Percentiles rank a stretch among this genome's conserved stretches.
phyloP scores from a whole-genome alignment of 768 basidiomycete genomes.

The Paxillus rubicundulus region DNA sequence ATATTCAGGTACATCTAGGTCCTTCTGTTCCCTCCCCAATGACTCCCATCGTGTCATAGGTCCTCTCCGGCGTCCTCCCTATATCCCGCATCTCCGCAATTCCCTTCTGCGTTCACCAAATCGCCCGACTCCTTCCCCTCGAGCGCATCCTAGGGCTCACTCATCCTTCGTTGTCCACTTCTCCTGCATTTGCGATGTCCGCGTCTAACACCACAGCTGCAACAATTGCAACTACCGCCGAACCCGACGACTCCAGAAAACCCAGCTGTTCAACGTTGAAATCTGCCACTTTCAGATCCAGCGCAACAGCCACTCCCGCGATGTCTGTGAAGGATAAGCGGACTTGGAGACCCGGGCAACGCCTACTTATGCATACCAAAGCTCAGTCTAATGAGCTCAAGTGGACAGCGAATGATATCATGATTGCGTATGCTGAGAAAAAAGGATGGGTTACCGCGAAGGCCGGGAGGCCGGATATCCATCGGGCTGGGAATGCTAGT shows the following conservation, averaged over 20 bases:
- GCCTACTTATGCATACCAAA: slow-evolving; percentile 18
- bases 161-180: slow-evolving; percentile 42
- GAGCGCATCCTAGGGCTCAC: slow-evolving; percentile 64
- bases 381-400: slow-evolving; percentile 9
- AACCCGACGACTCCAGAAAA: background rate
- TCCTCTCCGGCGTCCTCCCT: slow-evolving; percentile 67
- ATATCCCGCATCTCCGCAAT: slow-evolving; percentile 84
- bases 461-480: slow-evolving; percentile 83
- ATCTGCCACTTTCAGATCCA: background rate
- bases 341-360: slow-evolving; percentile 66
- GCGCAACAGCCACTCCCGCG: slow-evolving; percentile 19
- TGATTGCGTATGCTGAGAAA: slow-evolving; percentile 70
- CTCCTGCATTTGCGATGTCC: slow-evolving; percentile 4
- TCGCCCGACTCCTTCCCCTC: slow-evolving; percentile 67
- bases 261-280: background rate
- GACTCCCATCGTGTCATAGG: slow-evolving; percentile 35
- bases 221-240: background rate
- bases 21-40: background rate
- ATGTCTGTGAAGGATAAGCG: slow-evolving; percentile 56
- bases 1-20: slow-evolving; percentile 59
- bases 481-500: slow-evolving; percentile 89
- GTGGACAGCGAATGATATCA: slow-evolving; percentile 89
- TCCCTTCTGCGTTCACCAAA: slow-evolving; percentile 76
- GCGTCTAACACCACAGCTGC: background rate
- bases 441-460: slow-evolving; percentile 91